These are phyloP conservation scores for Termitomyces sp. DNA, from an alignment of 1,284 basidiomycete genomes.

Conservation along the genomic window DNA sequence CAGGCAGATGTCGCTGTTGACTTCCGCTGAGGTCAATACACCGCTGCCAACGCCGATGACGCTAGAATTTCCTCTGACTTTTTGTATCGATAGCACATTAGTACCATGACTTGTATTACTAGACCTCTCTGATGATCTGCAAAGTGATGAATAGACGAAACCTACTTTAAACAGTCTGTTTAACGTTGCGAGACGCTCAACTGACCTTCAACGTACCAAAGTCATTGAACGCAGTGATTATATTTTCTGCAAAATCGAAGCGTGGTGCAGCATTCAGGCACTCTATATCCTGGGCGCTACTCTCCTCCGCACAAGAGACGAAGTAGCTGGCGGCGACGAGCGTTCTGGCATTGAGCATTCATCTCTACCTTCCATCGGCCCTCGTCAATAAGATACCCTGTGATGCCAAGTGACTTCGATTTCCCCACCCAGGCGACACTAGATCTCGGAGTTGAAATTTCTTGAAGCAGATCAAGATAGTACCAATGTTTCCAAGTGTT, in stretches of 20 bases:
- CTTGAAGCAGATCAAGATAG: no score
- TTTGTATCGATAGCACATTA: not conserved
- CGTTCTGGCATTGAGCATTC: constrained; percentile 11
- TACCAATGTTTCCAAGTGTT: no score
- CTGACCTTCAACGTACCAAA: constrained; percentile 19
- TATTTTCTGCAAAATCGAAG: constrained; percentile 18
- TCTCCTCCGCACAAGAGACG: constrained; percentile 3
- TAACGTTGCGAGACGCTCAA: constrained; percentile 12
- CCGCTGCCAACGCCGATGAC: not conserved
- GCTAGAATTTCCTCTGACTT: not conserved
- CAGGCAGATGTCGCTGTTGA: constrained; percentile 41
- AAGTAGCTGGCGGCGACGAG: constrained; percentile 7
- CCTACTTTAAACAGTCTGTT: no score
- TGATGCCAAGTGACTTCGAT: constrained; percentile 10
- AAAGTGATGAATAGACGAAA: no score
- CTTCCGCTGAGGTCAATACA: not conserved
- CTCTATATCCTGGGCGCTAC: constrained; percentile 19
- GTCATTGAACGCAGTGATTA: constrained; percentile 17
- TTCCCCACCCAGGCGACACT: no score
- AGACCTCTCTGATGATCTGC: not conserved
- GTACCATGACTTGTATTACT: not conserved
- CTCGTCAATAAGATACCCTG: constrained; percentile 5
- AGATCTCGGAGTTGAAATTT: no score
- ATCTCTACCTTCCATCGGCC: constrained; percentile 21
- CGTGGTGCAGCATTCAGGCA: constrained; percentile 21